Evolutionary conservation across 371 early-diverging fungal species (phyloP).

Genomic region (Apophysomyces sp.): DNA sequence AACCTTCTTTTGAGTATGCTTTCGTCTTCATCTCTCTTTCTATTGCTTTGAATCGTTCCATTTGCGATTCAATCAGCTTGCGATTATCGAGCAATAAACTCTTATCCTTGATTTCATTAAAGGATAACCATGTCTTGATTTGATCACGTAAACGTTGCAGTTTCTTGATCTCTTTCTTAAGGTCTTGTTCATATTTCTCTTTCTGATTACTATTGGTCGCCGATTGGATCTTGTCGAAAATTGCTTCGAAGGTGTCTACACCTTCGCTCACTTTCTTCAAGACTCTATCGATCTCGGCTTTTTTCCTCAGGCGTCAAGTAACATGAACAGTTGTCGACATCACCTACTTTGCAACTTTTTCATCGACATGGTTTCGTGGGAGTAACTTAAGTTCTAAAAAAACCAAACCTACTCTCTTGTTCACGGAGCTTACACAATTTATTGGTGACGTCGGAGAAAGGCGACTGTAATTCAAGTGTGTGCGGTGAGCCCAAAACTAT

Average conservation of each 20-base stretch:
- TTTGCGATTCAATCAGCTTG: constrained; percentile 94
- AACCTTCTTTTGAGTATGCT: constrained; percentile 95
- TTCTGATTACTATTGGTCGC: constrained; percentile 86
- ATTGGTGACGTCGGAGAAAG: too few relatives aligned
- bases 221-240: constrained; percentile 85
- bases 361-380: constrained; percentile 28
- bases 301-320: constrained; percentile 1
- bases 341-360: constrained; percentile 42
- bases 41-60: constrained; percentile 96
- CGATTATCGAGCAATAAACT: constrained; percentile 83
- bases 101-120: constrained; percentile 96
- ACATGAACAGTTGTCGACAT: neutral
- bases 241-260: constrained; percentile 90
- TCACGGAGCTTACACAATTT: too few relatives aligned
- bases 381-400: neutral
- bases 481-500: too few relatives aligned
- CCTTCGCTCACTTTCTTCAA: constrained; percentile 96
- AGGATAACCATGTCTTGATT: constrained; percentile 93
- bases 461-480: too few relatives aligned
- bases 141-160: constrained; percentile 94
- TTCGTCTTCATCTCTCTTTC: constrained; percentile 99
- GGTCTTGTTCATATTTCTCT: constrained; percentile 93
- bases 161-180: constrained; percentile 99
- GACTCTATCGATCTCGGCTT: constrained; percentile 92
- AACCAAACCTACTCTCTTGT: too few relatives aligned